Evolutionary conservation across 208 protist species (phyloP), one percentile per base, ranked within the genome.

Genomic region (Trypanosoma mega): DNA sequence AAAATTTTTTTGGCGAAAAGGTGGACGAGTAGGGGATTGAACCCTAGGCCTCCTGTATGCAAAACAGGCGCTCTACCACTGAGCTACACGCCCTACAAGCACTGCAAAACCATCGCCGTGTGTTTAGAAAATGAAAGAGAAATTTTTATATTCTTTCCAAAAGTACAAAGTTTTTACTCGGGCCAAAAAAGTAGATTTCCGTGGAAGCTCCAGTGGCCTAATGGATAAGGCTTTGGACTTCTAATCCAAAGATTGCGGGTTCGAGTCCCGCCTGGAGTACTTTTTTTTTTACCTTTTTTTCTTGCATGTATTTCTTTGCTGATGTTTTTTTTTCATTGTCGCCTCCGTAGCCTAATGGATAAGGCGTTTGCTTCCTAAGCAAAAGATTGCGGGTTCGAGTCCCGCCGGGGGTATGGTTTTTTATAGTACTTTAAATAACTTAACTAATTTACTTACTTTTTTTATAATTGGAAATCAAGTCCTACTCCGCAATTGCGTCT

Each of bases 331-430:
- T 39, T 16, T 39, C 6, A 16, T 39, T 39, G 33, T 18, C 1
- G 60, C 60, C 50, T 37, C 50, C 60, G 85, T 92, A 78, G 85
- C 85, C 85, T 83, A 92, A 92, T 88, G 85, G 85, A 88, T 86
- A 92, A 84, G 85, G 85, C 85, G 74, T 88, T 86, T 76, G 85
- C 82, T 83, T 92, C 83, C 85, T 92, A 92, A 92, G 82, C 85
- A 77, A 86, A 87, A 87, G 81, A 84, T 89, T 92, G 85, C 79
- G 85, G 80, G 85, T 92, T 92, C 85, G 80, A 92, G 69, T 89
- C 85, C 81, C 85, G 79, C 79, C 85, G 82, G 78, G 78, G 80
- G 85, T 92, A 87, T 16, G 43, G 51, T 62, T 57, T 68, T 63
- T 52, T 44, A 14, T n/a, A 44, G 16, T 44, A 44, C n/a, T n/a